phyloP scores from a whole-genome alignment of 805 yeast genomes.

The Hermanozyma aechmeae region DNA sequence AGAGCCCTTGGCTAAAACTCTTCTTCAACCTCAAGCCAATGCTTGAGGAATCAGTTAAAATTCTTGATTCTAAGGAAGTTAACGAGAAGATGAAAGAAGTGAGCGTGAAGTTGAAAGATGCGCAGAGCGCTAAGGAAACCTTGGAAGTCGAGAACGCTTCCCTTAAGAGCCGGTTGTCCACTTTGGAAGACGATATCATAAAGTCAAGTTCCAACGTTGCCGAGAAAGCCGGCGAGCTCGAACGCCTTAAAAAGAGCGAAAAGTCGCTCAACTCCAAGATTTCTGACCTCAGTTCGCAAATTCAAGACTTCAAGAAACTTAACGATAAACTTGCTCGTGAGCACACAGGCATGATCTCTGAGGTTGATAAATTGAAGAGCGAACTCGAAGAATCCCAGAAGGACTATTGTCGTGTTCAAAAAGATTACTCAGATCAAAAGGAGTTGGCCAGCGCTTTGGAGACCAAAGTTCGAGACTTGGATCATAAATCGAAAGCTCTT shows the following conservation, averaged over 20 bases:
- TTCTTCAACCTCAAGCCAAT: conserved; percentile 68
- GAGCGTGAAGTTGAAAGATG: conserved; percentile 32
- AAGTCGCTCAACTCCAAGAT: conserved; percentile 17
- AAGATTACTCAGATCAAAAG: conserved; percentile 1
- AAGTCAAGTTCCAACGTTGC: conserved; percentile 22
- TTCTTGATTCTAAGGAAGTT: conserved; percentile 47
- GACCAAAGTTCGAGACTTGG: not conserved
- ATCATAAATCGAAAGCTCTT: not conserved
- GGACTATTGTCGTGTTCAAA: conserved; percentile 4
- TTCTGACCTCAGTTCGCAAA: conserved; percentile 17
- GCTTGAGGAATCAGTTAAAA: conserved; percentile 52
- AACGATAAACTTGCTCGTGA: conserved; percentile 23
- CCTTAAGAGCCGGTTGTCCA: conserved; percentile 24
- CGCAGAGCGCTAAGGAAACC: conserved; percentile 19
- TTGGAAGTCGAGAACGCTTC: conserved; percentile 29
- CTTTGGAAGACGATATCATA: conserved; percentile 24
- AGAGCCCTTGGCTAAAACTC: conserved; percentile 60
- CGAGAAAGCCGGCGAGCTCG: conserved; percentile 39
- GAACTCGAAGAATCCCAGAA: not conserved
- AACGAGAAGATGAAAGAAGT: conserved; percentile 46
- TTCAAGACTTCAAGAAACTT: conserved; percentile 19
- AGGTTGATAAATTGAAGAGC: conserved; percentile 1
- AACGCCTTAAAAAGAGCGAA: conserved; percentile 33
- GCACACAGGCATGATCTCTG: conserved; percentile 15
- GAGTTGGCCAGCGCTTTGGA: not conserved